Evolutionary conservation across 2,329 filamentous ascomycete genomes (phyloP), one percentile per base, ranked within the genome.

Genomic region (Aureobasidium subglaciale): DNA sequence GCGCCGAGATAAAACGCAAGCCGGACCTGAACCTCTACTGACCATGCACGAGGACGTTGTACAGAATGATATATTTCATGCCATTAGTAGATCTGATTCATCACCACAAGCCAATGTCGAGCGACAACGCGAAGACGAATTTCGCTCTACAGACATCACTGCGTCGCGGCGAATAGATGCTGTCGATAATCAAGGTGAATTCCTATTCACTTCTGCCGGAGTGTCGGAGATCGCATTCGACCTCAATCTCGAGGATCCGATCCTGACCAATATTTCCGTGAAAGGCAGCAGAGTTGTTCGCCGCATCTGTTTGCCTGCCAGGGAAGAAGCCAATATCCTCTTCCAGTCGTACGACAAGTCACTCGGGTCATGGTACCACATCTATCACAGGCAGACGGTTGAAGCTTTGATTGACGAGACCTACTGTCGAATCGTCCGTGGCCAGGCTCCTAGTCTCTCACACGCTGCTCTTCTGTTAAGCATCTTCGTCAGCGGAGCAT

Each of bases 361-460:
- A n/a, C 41, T 65, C 10, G 62, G 64, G 18, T 54, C 61, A 15
- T 54, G 63, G 29, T 63, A 66, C 49, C 63, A 66, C 41, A 57
- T 66, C 30, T 56, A 65, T 22, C 59, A 66, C 38, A 55, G 59
- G n/a, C 58, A 59, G 8, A 59, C 46, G 18, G 57, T 62, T 10
- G 54, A 59, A 7, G n/a, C 16, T 3, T 34, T 59, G 18, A 20
- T 64, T 7, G 59, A 61, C n/a, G 20, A 40, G n/a, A 43, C 59
- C 9, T 65, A 63, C 32, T 11, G 54, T 22, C 37, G 40, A 11
- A 35, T 65, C 6, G 49, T 24, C n/a, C 25, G 41, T 13, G 32
- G 30, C 24, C 22, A 55, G 9, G 15, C 35, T 32, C 18, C 55
- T 48, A 16, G 25, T 45, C 30, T 55, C 56, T 5, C 27, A 49